A percentile compares a stretch with the other conserved stretches of the same genome.
phyloP scores from a whole-genome alignment of 192 early-diverging fungal species.

The Podila epicladia region DNA sequence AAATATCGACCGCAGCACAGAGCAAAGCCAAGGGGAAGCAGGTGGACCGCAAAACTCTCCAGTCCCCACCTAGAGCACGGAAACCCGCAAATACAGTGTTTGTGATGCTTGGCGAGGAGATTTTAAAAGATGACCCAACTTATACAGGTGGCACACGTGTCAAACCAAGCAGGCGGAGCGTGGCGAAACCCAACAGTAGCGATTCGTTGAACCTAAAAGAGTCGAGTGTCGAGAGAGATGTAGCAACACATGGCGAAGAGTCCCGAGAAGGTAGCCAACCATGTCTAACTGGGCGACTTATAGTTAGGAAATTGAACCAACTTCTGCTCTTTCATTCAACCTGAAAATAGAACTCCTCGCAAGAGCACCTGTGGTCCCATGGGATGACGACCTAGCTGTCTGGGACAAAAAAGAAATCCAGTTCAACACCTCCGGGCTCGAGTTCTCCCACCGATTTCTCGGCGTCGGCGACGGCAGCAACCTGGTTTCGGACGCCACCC shows the following conservation, averaged over 20 bases:
- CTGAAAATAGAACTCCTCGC: slow-evolving; percentile 53
- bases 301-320: not conserved
- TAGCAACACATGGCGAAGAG: slow-evolving; percentile 7
- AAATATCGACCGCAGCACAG: slow-evolving; percentile 18
- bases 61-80: not conserved
- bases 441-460: slow-evolving; percentile 69
- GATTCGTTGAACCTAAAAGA: not conserved
- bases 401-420: slow-evolving; percentile 69
- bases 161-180: not conserved
- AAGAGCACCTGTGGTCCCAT: slow-evolving; percentile 69
- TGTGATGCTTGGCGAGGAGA: slow-evolving; percentile 38
- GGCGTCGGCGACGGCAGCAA: slow-evolving; percentile 72
- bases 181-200: no score
- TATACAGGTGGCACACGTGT: slow-evolving; percentile 33
- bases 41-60: not conserved
- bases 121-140: slow-evolving; percentile 33
- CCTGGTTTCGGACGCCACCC: slow-evolving; percentile 58
- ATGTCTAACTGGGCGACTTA: no score
- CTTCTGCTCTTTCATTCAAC: not conserved
- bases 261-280: slow-evolving; percentile 23
- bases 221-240: slow-evolving; percentile 5
- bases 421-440: slow-evolving; percentile 68
- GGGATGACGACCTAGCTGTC: slow-evolving; percentile 72
- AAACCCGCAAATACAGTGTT: slow-evolving; percentile 35
- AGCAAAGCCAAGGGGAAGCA: slow-evolving; percentile 31